Base-by-base conservation (phyloP, 1,284 basidiomycete genomes). In the Inonotus obliquus region DNA sequence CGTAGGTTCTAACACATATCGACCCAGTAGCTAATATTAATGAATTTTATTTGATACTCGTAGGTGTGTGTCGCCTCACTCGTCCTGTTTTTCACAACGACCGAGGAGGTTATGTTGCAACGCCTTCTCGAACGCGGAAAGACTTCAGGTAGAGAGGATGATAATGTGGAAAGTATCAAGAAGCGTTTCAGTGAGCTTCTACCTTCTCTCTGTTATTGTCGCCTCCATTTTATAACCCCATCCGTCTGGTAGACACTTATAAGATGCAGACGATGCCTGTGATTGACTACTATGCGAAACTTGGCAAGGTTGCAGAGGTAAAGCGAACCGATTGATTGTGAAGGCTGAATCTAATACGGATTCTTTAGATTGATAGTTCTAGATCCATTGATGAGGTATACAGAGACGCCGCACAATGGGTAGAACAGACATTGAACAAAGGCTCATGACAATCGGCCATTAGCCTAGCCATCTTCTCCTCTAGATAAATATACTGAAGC, bases 241-340 rank as follows among this genome's bases (percentile, higher is more conserved):
- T 25, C 19, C 29, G 13, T 21, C 7, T 49, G 7, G 5, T 63
- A 96, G 94, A 77, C 41, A 97, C 96, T 0, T 98, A 98, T 76
- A 81, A 90, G 65, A 86, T 91, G 54, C 91, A 94, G 53, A 94
- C 92, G n/a, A 94, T 94, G 91, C 96, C 97, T 11, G 97, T 99
- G 59, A 93, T 99, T 64, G 81, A 96, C 59, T 82, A 95, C 74
- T 98, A 97, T 75, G 76, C 81, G 59, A 74, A 80, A 63, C 72
- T 81, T 63, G 79, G 77, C 70, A 94, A 94, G 73, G 92, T 98
- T 19, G 86, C 87, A 21, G 83, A 92, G 77, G 94, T 95, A 67
- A 65, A 83, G 74, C 17, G 27, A 38, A 37, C 9, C n/a, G 19
- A 54, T 59, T 2, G 13, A 14, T 17, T 21, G 48, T 7, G 19